Conservation (phyloP, 768 basidiomycete species). For the Postia placenta region DNA sequence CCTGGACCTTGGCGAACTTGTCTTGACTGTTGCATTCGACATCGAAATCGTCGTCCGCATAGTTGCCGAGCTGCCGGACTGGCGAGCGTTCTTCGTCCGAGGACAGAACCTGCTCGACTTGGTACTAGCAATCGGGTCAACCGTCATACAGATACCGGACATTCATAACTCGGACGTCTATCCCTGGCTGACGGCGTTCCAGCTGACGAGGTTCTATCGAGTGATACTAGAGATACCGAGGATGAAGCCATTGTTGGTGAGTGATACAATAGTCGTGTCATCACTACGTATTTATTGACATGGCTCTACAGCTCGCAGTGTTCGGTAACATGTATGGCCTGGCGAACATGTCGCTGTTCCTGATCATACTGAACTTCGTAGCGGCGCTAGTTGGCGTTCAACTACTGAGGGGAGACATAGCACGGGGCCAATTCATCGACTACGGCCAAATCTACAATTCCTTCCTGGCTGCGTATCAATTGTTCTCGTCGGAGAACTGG, state of each 20-base stretch:
- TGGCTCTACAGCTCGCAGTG: slow-evolving; percentile 57
- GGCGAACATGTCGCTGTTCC: slow-evolving; percentile 86
- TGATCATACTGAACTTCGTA: slow-evolving; percentile 82
- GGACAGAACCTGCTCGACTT: slow-evolving; percentile 69
- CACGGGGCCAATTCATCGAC: slow-evolving; percentile 46
- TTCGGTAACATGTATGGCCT: slow-evolving; percentile 92
- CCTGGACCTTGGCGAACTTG: slow-evolving; percentile 64
- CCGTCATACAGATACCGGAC: slow-evolving; percentile 78
- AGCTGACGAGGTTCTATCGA: slow-evolving; percentile 82
- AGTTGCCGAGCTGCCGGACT: slow-evolving; percentile 67
- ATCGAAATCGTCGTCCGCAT: slow-evolving; percentile 80
- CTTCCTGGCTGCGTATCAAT: slow-evolving; percentile 81
- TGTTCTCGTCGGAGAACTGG: slow-evolving; percentile 96
- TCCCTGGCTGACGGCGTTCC: slow-evolving; percentile 88
- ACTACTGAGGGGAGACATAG: slow-evolving; percentile 79
- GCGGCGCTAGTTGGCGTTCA: slow-evolving; percentile 81
- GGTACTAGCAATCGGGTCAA: slow-evolving; percentile 66
- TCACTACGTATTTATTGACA: not conserved
- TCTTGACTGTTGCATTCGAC: slow-evolving; percentile 79
- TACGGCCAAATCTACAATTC: slow-evolving; percentile 81
- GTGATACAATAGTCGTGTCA: slow-evolving; percentile 19
- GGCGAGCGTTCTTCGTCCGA: slow-evolving; percentile 67
- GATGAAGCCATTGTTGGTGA: slow-evolving; percentile 83
- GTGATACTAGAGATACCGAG: slow-evolving; percentile 86
- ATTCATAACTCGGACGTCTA: slow-evolving; percentile 63